These are phyloP conservation scores for Anthracocystis panici-leucophaei DNA, from an alignment of 1,284 basidiomycete species.

Conservation along the genomic window DNA sequence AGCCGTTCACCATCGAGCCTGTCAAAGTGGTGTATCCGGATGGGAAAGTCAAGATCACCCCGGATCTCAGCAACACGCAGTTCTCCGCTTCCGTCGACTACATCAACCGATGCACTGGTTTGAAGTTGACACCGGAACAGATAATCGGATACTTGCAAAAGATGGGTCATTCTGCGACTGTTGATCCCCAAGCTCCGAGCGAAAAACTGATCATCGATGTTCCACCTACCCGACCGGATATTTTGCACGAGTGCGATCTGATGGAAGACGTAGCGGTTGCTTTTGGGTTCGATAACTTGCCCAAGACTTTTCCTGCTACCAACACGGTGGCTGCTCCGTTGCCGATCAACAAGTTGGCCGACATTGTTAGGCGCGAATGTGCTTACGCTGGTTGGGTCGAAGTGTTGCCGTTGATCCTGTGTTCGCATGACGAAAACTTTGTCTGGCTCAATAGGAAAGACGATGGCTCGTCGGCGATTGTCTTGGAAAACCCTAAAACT, in stretches of 20 bases:
- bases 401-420: conserved; percentile 94
- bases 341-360: conserved; percentile 88
- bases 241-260: conserved; percentile 96
- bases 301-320: conserved; percentile 89
- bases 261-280: conserved; percentile 99
- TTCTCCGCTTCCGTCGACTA: conserved; percentile 87
- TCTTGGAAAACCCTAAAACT: conserved; percentile 96
- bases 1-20: conserved; percentile 77
- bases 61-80: conserved; percentile 80
- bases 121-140: conserved; percentile 77
- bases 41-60: conserved; percentile 81
- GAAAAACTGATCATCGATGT: conserved; percentile 83
- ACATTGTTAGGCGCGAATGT: conserved; percentile 90
- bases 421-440: conserved; percentile 98
- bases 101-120: conserved; percentile 94
- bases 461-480: conserved; percentile 83
- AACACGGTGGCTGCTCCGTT: conserved; percentile 94
- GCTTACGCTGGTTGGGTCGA: conserved; percentile 95
- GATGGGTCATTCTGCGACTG: conserved; percentile 74
- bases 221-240: conserved; percentile 92
- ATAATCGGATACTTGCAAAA: conserved; percentile 78
- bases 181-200: conserved; percentile 50
- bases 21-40: conserved; percentile 63
- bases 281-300: conserved; percentile 97
- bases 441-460: conserved; percentile 88